A percentile compares a stretch with the other conserved stretches of the same genome.
These are phyloP conservation scores for Annona squamosa DNA, from an alignment of 164 flowering plant genomes.

Conservation along the genomic window DNA sequence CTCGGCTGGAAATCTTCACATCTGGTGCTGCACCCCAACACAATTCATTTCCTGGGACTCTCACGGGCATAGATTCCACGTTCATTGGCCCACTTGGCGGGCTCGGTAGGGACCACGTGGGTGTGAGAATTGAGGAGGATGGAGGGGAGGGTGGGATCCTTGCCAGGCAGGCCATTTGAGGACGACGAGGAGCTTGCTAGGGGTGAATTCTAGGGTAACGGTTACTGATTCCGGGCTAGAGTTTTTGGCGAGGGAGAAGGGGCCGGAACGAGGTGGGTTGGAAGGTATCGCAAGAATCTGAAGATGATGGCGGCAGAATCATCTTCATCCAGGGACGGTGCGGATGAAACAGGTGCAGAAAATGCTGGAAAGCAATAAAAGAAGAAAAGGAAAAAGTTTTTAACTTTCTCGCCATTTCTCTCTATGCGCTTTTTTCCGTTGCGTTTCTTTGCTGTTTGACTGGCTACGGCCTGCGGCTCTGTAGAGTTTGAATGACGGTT, in stretches of 20 bases:
- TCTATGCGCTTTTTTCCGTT: no score
- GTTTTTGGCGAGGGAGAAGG: slow-evolving; percentile 56
- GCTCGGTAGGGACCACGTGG: slow-evolving; percentile 81
- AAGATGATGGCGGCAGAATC: slow-evolving; percentile 21
- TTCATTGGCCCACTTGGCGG: slow-evolving; percentile 60
- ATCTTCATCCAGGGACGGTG: not conserved
- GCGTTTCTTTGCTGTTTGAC: no score
- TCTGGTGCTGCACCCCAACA: slow-evolving; percentile 94
- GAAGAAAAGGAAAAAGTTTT: not conserved
- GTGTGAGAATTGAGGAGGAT: slow-evolving; percentile 74
- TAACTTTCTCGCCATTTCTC: not conserved
- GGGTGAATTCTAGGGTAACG: slow-evolving; percentile 45
- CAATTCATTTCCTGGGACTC: slow-evolving; percentile 99
- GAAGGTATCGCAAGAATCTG: slow-evolving; percentile 79
- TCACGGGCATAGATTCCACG: slow-evolving; percentile 70
- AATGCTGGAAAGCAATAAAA: not conserved
- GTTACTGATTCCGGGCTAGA: slow-evolving; percentile 40
- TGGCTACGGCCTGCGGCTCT: no score
- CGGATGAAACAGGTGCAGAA: not conserved
- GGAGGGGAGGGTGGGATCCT: slow-evolving; percentile 47
- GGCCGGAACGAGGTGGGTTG: slow-evolving; percentile 74
- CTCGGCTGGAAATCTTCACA: slow-evolving; percentile 90
- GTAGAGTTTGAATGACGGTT: no score
- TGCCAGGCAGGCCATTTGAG: slow-evolving; percentile 71
- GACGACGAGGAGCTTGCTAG: slow-evolving; percentile 64